A percentile compares a stretch with the other conserved stretches of the same genome.
phyloP scores from a whole-genome alignment of 306 rosid genomes.

The Nissolia schottii region DNA sequence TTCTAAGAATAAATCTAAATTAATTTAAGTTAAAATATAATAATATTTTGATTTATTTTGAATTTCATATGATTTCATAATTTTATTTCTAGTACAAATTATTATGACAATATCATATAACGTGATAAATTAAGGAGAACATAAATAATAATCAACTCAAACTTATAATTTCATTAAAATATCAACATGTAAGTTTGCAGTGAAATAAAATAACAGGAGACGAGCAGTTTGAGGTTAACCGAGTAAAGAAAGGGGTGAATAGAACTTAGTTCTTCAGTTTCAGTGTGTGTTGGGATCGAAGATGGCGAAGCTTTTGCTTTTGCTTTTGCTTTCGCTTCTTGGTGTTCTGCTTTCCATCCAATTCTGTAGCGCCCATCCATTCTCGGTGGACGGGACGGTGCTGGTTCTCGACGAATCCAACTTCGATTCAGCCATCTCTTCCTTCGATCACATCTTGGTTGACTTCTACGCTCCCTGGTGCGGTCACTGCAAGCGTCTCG shows the following conservation, averaged over 20 bases:
- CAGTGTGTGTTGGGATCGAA: conserved; percentile 25
- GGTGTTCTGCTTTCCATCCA: conserved; percentile 14
- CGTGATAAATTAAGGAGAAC: no score
- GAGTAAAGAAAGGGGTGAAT: neutral
- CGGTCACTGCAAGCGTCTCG: conserved; percentile 97
- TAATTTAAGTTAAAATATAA: no score
- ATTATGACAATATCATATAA: no score
- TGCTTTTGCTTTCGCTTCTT: neutral
- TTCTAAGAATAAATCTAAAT: no score
- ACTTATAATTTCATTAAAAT: no score
- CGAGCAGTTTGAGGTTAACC: neutral
- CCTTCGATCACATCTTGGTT: conserved; percentile 73
- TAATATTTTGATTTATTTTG: no score
- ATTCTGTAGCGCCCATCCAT: conserved; percentile 31
- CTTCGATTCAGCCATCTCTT: conserved; percentile 72
- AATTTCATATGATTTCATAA: no score
- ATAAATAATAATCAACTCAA: no score
- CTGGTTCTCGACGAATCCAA: conserved; percentile 83
- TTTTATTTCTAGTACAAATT: no score
- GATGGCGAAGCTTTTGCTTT: conserved; percentile 20
- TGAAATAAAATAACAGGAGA: no score
- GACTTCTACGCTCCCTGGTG: conserved; percentile 99
- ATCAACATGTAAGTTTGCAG: no score
- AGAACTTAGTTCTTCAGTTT: neutral
- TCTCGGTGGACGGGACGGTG: conserved; percentile 71